Conservation (phyloP, 1,139 yeast genomes). For the Candida glucosophila region DNA sequence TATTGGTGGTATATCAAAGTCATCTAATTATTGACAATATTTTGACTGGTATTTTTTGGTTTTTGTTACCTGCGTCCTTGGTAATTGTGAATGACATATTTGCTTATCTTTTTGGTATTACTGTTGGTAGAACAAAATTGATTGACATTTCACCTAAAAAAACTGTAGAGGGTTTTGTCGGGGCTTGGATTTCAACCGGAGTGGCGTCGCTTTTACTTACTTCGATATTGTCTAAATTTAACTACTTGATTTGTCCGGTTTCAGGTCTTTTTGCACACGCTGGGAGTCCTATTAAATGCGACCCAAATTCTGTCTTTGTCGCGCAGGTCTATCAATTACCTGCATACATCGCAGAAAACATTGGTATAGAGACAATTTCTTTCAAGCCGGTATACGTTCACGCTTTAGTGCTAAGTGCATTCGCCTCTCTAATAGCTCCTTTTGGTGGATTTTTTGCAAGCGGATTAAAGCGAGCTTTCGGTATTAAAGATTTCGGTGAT, state of each 20-base stretch:
- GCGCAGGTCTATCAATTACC: slow-evolving; percentile 77
- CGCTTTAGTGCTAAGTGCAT: slow-evolving; percentile 76
- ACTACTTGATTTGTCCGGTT: slow-evolving; percentile 86
- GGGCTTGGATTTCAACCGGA: slow-evolving; percentile 95
- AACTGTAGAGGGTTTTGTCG: slow-evolving; percentile 94
- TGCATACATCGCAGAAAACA: slow-evolving; percentile 44
- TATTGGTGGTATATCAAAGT: slow-evolving; percentile 88
- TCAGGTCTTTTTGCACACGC: slow-evolving; percentile 49
- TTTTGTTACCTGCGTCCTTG: slow-evolving; percentile 80
- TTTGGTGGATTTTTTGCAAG: slow-evolving; percentile 98
- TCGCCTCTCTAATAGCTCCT: slow-evolving; percentile 96
- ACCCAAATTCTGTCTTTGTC: slow-evolving; percentile 77
- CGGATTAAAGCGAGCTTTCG: slow-evolving; percentile 94
- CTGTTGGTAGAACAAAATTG: slow-evolving; percentile 89
- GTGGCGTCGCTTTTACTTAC: slow-evolving; percentile 63
- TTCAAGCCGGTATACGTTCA: slow-evolving; percentile 88
- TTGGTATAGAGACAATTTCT: slow-evolving; percentile 39
- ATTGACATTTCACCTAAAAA: slow-evolving; percentile 94
- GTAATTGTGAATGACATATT: slow-evolving; percentile 93
- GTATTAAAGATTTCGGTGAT: slow-evolving; percentile 45
- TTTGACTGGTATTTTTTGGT: slow-evolving; percentile 90
- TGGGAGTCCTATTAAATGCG: slow-evolving; percentile 50
- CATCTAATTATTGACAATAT: slow-evolving; percentile 88
- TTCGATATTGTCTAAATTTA: slow-evolving; percentile 52
- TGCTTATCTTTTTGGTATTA: slow-evolving; percentile 95